These are phyloP conservation scores for Cladosporium sp. DNA, from an alignment of 2,329 filamentous ascomycete genomes.

Conservation along the genomic window DNA sequence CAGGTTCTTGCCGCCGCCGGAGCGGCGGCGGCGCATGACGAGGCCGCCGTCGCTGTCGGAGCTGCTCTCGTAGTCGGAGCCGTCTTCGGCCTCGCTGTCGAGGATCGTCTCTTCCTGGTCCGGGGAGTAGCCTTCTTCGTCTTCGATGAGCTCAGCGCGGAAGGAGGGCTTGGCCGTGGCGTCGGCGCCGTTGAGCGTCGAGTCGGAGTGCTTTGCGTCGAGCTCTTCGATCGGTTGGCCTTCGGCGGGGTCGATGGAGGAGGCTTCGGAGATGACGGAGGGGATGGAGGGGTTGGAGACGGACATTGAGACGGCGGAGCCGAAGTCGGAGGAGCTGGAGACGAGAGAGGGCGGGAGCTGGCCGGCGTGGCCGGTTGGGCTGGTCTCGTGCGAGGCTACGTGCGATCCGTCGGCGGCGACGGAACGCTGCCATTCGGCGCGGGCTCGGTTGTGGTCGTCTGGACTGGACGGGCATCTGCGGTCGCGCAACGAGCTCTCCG, in stretches of 20 bases:
- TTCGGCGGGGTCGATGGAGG: conserved; percentile 34
- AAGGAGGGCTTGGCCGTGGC: conserved; percentile 19
- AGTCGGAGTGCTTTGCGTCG: conserved; percentile 32
- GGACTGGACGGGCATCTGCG: conserved; percentile 43
- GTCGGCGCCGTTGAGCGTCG: conserved; percentile 29
- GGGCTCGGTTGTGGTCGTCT: conserved; percentile 33
- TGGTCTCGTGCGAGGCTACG: conserved; percentile 33
- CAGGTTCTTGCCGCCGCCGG: conserved; percentile 15
- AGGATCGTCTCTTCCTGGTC: conserved; percentile 32
- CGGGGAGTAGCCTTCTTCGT: conserved; percentile 31
- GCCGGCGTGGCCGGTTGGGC: conserved; percentile 30
- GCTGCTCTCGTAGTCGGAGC: conserved; percentile 35
- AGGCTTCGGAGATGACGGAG: conserved; percentile 43
- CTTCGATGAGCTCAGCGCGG: conserved; percentile 16
- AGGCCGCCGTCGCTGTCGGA: conserved; percentile 34
- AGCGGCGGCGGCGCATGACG: conserved; percentile 32
- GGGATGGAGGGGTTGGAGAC: conserved; percentile 47
- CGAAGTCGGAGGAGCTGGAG: conserved; percentile 45
- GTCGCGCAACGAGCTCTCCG: conserved; percentile 21
- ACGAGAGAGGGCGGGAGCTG: conserved; percentile 27
- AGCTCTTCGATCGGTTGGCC: conserved; percentile 18
- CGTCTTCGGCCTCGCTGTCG: conserved; percentile 32
- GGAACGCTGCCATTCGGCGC: conserved; percentile 21
- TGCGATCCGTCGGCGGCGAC: conserved; percentile 19
- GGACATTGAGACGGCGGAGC: conserved; percentile 43